These are phyloP conservation scores for Serpula lacrymans DNA, from an alignment of 768 basidiomycete species.

Conservation along the genomic window DNA sequence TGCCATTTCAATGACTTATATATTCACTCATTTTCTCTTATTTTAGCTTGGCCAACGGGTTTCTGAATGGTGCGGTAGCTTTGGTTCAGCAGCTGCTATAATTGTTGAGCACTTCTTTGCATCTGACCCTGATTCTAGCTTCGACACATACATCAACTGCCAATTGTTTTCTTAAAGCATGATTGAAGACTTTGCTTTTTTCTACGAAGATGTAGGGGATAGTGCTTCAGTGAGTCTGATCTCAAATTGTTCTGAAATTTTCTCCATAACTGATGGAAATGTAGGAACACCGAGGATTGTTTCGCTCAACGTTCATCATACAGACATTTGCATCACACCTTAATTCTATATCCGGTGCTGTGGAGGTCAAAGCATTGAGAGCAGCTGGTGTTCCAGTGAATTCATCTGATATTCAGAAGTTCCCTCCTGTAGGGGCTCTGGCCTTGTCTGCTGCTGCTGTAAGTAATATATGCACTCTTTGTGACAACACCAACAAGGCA, in stretches of 20 bases:
- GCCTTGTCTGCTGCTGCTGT: neutral
- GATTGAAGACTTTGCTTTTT: too few species aligned
- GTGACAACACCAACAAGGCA: too few species aligned
- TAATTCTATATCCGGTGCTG: neutral
- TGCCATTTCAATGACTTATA: neutral
- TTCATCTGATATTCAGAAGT: neutral
- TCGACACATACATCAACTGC: neutral
- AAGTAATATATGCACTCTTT: neutral
- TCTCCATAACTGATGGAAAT: neutral
- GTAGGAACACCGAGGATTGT: slow-evolving; percentile 1
- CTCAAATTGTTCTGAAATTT: neutral
- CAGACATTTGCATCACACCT: slow-evolving; percentile 2
- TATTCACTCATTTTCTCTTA: neutral
- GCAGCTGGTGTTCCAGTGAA: too few species aligned
- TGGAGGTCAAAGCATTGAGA: neutral
- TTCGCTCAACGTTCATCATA: slow-evolving; percentile 1
- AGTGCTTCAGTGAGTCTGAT: neutral
- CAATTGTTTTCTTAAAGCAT: neutral
- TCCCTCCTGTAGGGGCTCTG: neutral
- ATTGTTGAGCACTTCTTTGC: slow-evolving; percentile 1
- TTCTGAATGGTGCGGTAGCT: slow-evolving; percentile 1
- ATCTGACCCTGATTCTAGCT: neutral
- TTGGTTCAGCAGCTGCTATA: neutral
- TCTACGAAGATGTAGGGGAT: neutral
- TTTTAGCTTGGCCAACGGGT: slow-evolving; percentile 1